Base-by-base conservation (phyloP, 73 alveolate genomes). In the Breviolum minutum region DNA sequence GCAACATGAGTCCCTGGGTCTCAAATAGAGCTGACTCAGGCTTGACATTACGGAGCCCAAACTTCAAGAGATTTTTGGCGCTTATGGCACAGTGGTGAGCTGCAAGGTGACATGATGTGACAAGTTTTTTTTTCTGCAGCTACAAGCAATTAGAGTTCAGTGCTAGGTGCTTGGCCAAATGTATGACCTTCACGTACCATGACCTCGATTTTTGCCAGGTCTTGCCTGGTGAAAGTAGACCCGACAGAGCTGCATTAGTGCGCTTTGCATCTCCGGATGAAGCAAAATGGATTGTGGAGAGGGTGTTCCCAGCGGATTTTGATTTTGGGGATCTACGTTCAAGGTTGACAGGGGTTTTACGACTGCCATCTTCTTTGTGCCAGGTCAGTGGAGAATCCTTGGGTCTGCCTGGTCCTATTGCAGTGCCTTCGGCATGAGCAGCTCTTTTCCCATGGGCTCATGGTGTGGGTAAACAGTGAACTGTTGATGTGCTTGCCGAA, bases 261-360 rank as follows among this genome's bases (percentile, higher is more conserved):
- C 96, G 96, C 87, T 90, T 90, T 74, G 71, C 86, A 27, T 70
- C 96, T 19, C 88, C 30, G 63, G 96, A 70, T 29, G 96, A 90
- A 54, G 96, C 96, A 22, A 54, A 60, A 32, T 90, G 96, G 96
- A 71, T 90, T 76, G 96, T 90, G 74, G 96, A 90, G 30, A 70
- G 70, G 48, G 96, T 27, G 63, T 7, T 8, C 77, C 96, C 63
- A 74, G 88, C 96, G 2, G 11, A 10, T 27, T 71, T 71, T 68
- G 77, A 68, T 17, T 40, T 40, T 40, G 54, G 54, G 54, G 54
- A 40, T 40, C 0, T 40, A 40, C 11, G 40, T 30, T 71, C 30
- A 8, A 30, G 26, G 81, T 20, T 71, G 81, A 7, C 40, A 71
- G 81, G 54, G 54, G 0, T 40, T 30, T 71, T n/a, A 20, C 8